Evolutionary conservation across 257 asterid species (phyloP).

Genomic region (Plectranthus barbatus): DNA sequence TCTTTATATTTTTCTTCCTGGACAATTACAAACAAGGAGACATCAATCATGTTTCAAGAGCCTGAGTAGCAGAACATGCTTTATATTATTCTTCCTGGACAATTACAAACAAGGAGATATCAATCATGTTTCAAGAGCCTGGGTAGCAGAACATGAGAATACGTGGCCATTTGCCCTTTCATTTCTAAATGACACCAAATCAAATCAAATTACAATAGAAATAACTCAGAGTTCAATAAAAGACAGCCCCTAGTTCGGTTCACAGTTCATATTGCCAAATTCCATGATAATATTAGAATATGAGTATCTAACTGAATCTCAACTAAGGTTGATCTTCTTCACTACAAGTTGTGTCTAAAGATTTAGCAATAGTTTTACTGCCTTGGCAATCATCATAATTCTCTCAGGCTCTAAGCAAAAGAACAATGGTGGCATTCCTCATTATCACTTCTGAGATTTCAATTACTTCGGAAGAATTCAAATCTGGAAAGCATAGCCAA

Average conservation of each 20-base stretch:
- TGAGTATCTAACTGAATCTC: neutral
- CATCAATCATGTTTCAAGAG: no score
- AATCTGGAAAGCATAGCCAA: neutral
- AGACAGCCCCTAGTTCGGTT: neutral
- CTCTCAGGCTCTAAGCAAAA: no score
- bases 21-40: no score
- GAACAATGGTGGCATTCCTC: constrained; percentile 3
- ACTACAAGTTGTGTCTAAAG: neutral
- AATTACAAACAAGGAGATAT: no score
- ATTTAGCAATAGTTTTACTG: neutral
- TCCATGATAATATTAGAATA: neutral
- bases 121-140: no score
- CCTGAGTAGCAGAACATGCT: no score
- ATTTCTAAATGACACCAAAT: no score
- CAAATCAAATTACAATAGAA: no score
- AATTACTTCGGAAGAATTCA: neutral
- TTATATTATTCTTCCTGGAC: no score
- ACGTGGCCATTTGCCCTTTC: no score
- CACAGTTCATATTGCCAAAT: neutral
- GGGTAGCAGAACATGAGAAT: no score
- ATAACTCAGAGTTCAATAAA: neutral
- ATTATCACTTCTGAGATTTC: neutral
- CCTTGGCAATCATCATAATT: neutral
- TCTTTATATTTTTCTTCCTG: no score
- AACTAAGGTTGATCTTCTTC: neutral